These are phyloP conservation scores for Colletotrichum falcatum DNA, from an alignment of 2,329 filamentous ascomycete genomes.

Conservation along the genomic window DNA sequence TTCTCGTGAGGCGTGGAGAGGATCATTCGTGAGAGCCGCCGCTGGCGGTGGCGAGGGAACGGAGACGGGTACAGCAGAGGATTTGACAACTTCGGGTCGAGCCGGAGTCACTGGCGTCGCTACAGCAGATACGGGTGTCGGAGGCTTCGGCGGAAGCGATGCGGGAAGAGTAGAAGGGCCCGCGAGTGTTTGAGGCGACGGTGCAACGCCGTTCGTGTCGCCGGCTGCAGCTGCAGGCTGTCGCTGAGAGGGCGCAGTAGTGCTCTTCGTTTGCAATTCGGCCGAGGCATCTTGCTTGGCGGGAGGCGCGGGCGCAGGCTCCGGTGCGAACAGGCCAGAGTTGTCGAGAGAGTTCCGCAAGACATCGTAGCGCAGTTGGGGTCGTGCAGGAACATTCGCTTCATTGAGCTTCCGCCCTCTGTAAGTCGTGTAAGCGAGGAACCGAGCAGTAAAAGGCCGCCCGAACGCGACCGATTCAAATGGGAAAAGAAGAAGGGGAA, in stretches of 20 bases:
- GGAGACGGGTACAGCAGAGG: conserved; percentile 1
- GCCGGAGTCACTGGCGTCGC: conserved; percentile 8
- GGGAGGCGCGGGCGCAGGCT: conserved; percentile 13
- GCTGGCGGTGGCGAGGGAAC: conserved; percentile 2
- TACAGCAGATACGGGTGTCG: conserved; percentile 17
- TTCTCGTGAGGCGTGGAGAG: conserved; percentile 33
- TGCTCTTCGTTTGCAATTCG: conserved; percentile 21
- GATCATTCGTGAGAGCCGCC: conserved; percentile 17
- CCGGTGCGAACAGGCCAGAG: conserved; percentile 42
- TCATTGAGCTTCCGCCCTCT: conserved; percentile 65
- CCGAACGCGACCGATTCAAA: conserved; percentile 43
- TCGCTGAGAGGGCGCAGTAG: conserved; percentile 13
- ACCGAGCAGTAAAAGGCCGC: conserved; percentile 11
- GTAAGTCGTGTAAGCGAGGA: conserved; percentile 37
- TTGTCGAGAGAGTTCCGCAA: conserved; percentile 54
- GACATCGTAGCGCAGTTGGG: conserved; percentile 57
- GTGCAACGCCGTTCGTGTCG: conserved; percentile 19
- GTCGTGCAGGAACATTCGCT: conserved; percentile 63
- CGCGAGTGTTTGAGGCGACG: conserved; percentile 10
- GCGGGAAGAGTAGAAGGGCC: conserved; percentile 8
- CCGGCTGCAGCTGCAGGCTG: conserved; percentile 7
- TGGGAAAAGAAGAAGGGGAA: not conserved
- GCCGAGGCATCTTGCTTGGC: conserved; percentile 22
- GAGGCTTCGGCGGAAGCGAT: conserved; percentile 20
- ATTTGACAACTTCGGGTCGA: conserved; percentile 16